Percentiles rank a stretch among this genome's conserved stretches.
phyloP scores from a whole-genome alignment of 495 filamentous ascomycete species.

The Mytilinidion resinicola region DNA sequence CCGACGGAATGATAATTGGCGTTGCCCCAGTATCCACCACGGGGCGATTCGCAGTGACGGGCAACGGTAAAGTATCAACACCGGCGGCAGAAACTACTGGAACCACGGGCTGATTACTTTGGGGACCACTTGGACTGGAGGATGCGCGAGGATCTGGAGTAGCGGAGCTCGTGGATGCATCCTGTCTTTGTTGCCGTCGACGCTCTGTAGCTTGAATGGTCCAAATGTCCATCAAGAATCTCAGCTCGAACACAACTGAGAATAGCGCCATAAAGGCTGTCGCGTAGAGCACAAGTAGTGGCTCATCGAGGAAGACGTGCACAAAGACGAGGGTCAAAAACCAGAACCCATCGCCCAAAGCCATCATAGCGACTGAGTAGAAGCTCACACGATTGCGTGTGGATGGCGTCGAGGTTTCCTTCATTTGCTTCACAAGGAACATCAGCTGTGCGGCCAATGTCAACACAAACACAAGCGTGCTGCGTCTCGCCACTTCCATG shows the following conservation, averaged over 20 bases:
- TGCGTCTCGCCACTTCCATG: slow-evolving; percentile 56
- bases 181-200: slow-evolving; percentile 50
- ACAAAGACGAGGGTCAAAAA: slow-evolving; percentile 58
- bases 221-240: slow-evolving; percentile 84
- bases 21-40: slow-evolving; percentile 42
- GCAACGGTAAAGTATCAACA: slow-evolving; percentile 52
- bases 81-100: slow-evolving; percentile 29
- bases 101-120: slow-evolving; percentile 22
- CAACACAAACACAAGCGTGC: slow-evolving; percentile 59
- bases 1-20: slow-evolving; percentile 75
- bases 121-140: neutral
- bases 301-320: slow-evolving; percentile 49
- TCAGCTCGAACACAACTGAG: slow-evolving; percentile 65
- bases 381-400: slow-evolving; percentile 87
- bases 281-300: slow-evolving; percentile 19
- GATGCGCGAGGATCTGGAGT: slow-evolving; percentile 20
- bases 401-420: slow-evolving; percentile 89
- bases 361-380: slow-evolving; percentile 75
- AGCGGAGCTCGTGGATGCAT: slow-evolving; percentile 21
- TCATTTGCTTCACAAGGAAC: slow-evolving; percentile 76
- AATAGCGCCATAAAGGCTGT: slow-evolving; percentile 64
- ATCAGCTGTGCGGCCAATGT: slow-evolving; percentile 64
- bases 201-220: slow-evolving; percentile 78
- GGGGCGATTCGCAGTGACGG: slow-evolving; percentile 51
- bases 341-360: slow-evolving; percentile 73